Conservation (phyloP, 495 filamentous ascomycete genomes). For the Neurospora sp. region DNA sequence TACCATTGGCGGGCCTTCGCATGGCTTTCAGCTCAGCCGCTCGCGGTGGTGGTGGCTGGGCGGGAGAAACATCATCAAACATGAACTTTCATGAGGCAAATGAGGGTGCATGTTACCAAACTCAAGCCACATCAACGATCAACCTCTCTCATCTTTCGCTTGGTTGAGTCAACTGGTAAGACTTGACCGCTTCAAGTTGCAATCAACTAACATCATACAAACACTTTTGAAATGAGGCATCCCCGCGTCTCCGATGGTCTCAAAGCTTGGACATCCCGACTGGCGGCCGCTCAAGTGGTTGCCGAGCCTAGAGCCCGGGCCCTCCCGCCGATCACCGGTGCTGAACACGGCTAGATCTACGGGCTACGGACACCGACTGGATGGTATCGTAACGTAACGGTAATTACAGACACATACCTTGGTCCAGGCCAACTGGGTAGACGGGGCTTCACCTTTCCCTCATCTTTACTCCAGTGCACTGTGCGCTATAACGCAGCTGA, state of each 20-base stretch:
- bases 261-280: not conserved
- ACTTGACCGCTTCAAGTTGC: not conserved
- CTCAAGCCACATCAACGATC: not conserved
- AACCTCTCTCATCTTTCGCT: not conserved
- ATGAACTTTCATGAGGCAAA: not conserved
- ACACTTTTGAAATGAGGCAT: not conserved
- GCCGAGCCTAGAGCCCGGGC: not conserved
- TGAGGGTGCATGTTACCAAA: not conserved
- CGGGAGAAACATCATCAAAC: not conserved
- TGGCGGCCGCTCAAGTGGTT: not conserved
- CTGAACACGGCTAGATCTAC: not conserved
- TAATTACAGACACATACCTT: not conserved
- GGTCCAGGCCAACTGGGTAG: too few relatives aligned
- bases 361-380: not conserved
- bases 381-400: not conserved
- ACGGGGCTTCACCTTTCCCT: too few relatives aligned
- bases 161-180: not conserved
- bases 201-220: not conserved
- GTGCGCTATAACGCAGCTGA: not conserved
- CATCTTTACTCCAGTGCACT: not conserved
- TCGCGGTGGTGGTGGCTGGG: not conserved
- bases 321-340: not conserved
- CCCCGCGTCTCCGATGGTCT: not conserved
- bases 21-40: not conserved
- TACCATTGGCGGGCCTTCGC: not conserved